Evolutionary conservation across 2,329 filamentous ascomycete genomes (phyloP), one percentile per base, ranked within the genome.

Genomic region (Lojkania enalia): DNA sequence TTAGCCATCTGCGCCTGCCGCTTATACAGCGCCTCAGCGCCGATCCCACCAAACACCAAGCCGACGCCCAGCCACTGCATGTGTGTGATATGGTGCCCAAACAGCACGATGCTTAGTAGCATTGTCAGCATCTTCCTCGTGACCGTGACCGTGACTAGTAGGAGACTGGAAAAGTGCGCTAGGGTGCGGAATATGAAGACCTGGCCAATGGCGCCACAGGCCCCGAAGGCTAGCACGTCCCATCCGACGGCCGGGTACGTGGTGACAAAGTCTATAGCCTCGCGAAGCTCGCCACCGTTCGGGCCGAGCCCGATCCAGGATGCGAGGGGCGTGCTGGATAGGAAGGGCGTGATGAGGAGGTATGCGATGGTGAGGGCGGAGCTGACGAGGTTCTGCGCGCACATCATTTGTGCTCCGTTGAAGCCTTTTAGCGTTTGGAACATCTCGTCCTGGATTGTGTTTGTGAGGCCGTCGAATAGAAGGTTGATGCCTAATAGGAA

Each of bases 91-190:
- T 81, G 82, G 71, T 99, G 94, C 20, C 94, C 94, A 68, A 97
- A 99, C 74, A 90, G 90, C 49, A 97, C 77, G 20, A 99, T 94
- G 42, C 90, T 96, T 39, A 97, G 79, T 48, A 97, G 89, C 94
- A 99, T 99, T 56, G 92, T 97, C 69, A 97, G 82, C 94, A 99
- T 99, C 77, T 99, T 99, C 64, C 94, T 82, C 35, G 94, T 99
- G 35, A 99, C 94, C 2, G 90, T 99, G 2, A 99, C 91, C 3
- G 94, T 97, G 32, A 97, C 92, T 38, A 99, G 83, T 39, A 97
- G 80, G 37, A 99, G 81, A 7, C 87, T 94, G 7, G 88, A 94
- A 74, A 97, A 99, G 38, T 88, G 89, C 12, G 90, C 87, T 4
- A 99, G 81, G 0, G 94, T 97, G 73, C 95, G 91, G 78, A 96